Base-by-base conservation (phyloP, 1,139 yeast species). In the Starmera stellimalicola region DNA sequence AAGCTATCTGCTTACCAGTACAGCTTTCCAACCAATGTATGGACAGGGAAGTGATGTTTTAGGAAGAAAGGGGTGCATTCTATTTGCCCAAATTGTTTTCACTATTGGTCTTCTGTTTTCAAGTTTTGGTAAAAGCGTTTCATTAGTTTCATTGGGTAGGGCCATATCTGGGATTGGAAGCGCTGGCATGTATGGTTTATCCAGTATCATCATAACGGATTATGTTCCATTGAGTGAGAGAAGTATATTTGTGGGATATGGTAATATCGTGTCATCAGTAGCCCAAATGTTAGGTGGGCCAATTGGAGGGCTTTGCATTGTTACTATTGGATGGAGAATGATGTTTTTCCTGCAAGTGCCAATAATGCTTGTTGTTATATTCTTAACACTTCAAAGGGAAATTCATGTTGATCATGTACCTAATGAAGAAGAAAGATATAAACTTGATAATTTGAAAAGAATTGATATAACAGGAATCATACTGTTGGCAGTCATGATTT, bases 381-480 rank as follows among this genome's bases (percentile, higher is more conserved):
- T 65, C 50, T 20, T 42, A 49, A 42, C 54, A 3, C 59, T 68
- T 18, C 39, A 38, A 30, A 41, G 48, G 30, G 47, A 50, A 29
- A 38, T 46, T 45, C 30, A 38, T 25, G 48, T 45, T 7, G 39
- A 54, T 41, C 45, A 52, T 52, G 46, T 63, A 34, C 59, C 68
- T 18, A 60, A 58, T 16, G 43, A 38, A 3, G 34, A 48, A 9
- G 52, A 53, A 20, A 49, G 65, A 32, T 62, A 58, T 33, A 35
- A 62, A 1, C 49, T 53, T 34, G 67, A 65, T 30, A 69, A 71
- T 47, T 50, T 79, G 41, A 64, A 67, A 36, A 60, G 88, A 41
- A 72, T 87, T 27, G 97, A 88, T 54, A 66, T 83, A 44, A 58
- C 69, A 31, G 97, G 97, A 4, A 74, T 93, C 1, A 52, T 70